phyloP scores from a whole-genome alignment of 2,329 filamentous ascomycete species.

The Pseudonectria buxi region DNA sequence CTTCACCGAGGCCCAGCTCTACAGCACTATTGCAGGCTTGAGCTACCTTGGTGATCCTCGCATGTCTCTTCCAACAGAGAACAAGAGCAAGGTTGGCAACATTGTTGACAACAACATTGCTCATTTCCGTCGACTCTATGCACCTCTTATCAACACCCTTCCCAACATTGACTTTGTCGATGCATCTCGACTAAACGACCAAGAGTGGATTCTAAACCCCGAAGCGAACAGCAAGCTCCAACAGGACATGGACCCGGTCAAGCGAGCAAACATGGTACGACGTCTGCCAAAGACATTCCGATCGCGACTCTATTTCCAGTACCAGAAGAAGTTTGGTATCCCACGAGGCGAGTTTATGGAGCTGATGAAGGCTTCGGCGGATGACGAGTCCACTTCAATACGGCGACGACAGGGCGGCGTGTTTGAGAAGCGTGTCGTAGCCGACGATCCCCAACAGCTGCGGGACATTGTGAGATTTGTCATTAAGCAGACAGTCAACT shows the following conservation, averaged over 20 bases:
- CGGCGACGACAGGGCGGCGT: slow-evolving; percentile 69
- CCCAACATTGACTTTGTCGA: slow-evolving; percentile 79
- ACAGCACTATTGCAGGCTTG: slow-evolving; percentile 83
- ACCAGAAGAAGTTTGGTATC: slow-evolving; percentile 84
- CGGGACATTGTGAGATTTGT: slow-evolving; percentile 63
- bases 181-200: slow-evolving; percentile 33
- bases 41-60: slow-evolving; percentile 95
- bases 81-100: slow-evolving; percentile 86
- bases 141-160: slow-evolving; percentile 79
- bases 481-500: slow-evolving; percentile 81
- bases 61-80: slow-evolving; percentile 85
- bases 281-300: slow-evolving; percentile 82
- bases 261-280: slow-evolving; percentile 92
- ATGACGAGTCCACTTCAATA: slow-evolving; percentile 63
- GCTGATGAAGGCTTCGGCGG: slow-evolving; percentile 72
- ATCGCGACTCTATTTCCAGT: slow-evolving; percentile 86
- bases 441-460: slow-evolving; percentile 60
- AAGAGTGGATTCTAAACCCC: slow-evolving; percentile 34
- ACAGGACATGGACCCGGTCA: slow-evolving; percentile 89
- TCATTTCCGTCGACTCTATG: slow-evolving; percentile 87
- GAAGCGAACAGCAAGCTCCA: slow-evolving; percentile 60
- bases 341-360: slow-evolving; percentile 74
- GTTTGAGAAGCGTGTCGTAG: slow-evolving; percentile 81
- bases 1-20: slow-evolving; percentile 84
- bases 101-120: slow-evolving; percentile 88